phyloP scores from a whole-genome alignment of 257 asterid genomes.

The Catharanthus roseus region DNA sequence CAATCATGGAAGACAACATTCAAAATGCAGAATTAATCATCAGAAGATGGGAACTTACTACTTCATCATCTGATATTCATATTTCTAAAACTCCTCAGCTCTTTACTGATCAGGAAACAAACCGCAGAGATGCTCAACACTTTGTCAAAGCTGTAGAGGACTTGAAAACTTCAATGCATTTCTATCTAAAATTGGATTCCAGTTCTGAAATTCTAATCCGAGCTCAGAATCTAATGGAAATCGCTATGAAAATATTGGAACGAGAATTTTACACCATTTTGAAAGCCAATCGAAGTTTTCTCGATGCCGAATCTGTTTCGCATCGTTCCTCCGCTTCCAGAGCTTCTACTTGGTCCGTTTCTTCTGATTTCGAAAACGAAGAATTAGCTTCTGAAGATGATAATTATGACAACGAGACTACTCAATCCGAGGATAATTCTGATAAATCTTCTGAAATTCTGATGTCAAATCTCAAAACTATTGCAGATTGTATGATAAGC shows the following conservation, averaged over 20 bases:
- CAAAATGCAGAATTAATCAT: slow-evolving; percentile 42
- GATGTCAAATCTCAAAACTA: slow-evolving; percentile 44
- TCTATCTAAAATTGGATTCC: slow-evolving; percentile 32
- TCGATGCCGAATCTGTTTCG: slow-evolving; percentile 55
- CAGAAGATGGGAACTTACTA: slow-evolving; percentile 29
- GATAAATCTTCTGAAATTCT: slow-evolving; percentile 25
- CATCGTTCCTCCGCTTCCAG: slow-evolving; percentile 22
- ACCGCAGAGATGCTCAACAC: slow-evolving; percentile 33
- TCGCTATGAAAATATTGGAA: slow-evolving; percentile 59
- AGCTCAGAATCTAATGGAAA: slow-evolving; percentile 60
- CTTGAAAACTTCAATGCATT: slow-evolving; percentile 52
- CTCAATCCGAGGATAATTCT: neutral
- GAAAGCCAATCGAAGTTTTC: slow-evolving; percentile 36
- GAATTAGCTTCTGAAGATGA: slow-evolving; percentile 30
- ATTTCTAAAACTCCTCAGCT: slow-evolving; percentile 25
- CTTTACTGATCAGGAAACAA: slow-evolving; percentile 26
- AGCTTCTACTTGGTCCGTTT: slow-evolving; percentile 24
- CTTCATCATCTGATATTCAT: neutral
- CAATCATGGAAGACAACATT: slow-evolving; percentile 56
- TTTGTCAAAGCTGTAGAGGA: slow-evolving; percentile 41
- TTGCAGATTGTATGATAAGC: slow-evolving; percentile 70
- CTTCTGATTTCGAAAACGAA: slow-evolving; percentile 36
- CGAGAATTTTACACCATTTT: slow-evolving; percentile 52
- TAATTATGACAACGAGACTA: slow-evolving; percentile 8
- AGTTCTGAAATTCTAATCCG: slow-evolving; percentile 38